Percentiles rank a stretch among this genome's conserved stretches.
phyloP scores from a whole-genome alignment of 257 asterid species.

The Nicotiana sylvestris region DNA sequence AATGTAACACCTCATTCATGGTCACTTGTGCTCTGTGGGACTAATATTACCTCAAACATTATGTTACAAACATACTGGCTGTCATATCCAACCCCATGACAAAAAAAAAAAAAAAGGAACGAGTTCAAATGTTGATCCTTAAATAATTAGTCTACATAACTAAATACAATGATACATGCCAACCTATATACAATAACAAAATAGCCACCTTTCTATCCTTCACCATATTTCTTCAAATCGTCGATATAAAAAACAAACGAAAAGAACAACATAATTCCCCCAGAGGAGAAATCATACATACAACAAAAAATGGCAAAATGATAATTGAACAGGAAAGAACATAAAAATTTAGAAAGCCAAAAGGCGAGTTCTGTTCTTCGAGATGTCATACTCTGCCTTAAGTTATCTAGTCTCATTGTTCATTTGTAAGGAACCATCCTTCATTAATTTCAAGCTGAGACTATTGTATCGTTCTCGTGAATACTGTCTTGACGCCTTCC shows the following conservation, averaged over 20 bases:
- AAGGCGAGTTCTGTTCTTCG: slow-evolving; percentile 1
- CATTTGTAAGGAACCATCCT: slow-evolving; percentile 38
- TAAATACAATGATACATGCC: slow-evolving; percentile 9
- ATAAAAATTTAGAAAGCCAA: neutral
- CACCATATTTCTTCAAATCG: neutral
- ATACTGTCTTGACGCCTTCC: slow-evolving; percentile 56
- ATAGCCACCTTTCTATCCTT: slow-evolving; percentile 1
- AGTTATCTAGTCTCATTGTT: slow-evolving; percentile 8
- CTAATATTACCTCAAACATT: too few species aligned
- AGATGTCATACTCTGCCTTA: neutral
- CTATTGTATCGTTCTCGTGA: slow-evolving; percentile 48
- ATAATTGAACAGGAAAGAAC: neutral
- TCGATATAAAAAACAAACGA: neutral
- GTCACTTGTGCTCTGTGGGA: too few species aligned
- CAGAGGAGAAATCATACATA: neutral
- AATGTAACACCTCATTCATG: too few species aligned
- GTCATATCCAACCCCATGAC: neutral
- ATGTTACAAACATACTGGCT: neutral
- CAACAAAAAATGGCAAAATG: neutral
- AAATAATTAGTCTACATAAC: slow-evolving; percentile 3
- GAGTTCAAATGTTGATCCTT: neutral
- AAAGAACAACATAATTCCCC: neutral
- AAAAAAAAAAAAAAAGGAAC: neutral
- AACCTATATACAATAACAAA: slow-evolving; percentile 10
- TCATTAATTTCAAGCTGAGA: slow-evolving; percentile 44